Percentiles rank a stretch among this genome's conserved stretches.
Conservation (phyloP, 306 rosid genomes). For the Cercis canadensis region DNA sequence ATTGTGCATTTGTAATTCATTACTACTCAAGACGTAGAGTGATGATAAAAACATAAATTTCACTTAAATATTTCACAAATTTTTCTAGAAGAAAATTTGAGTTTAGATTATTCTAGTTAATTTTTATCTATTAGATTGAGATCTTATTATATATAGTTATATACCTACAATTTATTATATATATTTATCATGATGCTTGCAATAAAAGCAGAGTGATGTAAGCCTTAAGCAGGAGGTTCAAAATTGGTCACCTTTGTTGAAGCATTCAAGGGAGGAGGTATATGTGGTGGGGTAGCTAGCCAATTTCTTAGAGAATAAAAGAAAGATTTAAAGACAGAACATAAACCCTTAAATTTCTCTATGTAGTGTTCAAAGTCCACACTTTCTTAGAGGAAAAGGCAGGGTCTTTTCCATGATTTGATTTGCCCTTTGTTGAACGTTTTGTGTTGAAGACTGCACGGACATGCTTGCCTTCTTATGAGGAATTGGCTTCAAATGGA, state of each 20-base stretch:
- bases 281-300: slow-evolving; percentile 1
- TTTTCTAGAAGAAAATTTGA: no score
- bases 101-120: no score
- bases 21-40: no score
- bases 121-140: no score
- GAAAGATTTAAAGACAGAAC: no score
- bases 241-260: slow-evolving; percentile 47
- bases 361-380: slow-evolving; percentile 20
- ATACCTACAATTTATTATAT: no score
- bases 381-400: slow-evolving; percentile 24
- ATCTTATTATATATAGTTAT: no score
- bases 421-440: slow-evolving; percentile 37
- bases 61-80: no score
- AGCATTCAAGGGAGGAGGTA: slow-evolving; percentile 20
- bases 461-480: slow-evolving; percentile 32
- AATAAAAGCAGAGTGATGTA: slow-evolving; percentile 24
- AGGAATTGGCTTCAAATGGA: slow-evolving; percentile 19
- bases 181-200: no score
- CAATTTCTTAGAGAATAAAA: slow-evolving; percentile 2
- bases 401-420: slow-evolving; percentile 16
- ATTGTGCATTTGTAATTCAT: no score
- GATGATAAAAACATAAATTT: no score
- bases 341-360: no score
- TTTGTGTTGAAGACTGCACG: slow-evolving; percentile 25
- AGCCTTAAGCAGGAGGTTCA: slow-evolving; percentile 20